Evolutionary conservation across 139 green algal species (phyloP).

Genomic region (Marvania coccoides): DNA sequence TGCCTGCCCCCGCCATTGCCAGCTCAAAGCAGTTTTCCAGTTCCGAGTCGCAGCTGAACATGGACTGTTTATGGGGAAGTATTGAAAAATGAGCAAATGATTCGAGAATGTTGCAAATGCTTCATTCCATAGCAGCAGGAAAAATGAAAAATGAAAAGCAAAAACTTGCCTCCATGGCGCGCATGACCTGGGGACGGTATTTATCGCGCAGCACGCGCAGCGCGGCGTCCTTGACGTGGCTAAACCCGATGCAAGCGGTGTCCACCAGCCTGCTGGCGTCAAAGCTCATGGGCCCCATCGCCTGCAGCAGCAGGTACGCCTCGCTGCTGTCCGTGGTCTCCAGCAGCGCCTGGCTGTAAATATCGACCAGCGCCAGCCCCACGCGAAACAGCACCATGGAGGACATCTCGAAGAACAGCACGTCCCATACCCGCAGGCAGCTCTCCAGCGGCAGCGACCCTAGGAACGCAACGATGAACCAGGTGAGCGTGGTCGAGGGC

Average conservation of each 20-base stretch:
- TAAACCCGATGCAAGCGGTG: constrained; percentile 36
- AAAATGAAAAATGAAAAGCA: no score
- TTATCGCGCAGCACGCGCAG: constrained; percentile 26
- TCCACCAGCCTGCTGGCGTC: constrained; percentile 46
- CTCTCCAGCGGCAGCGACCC: constrained; percentile 81
- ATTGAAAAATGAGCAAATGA: not conserved
- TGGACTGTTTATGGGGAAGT: not conserved
- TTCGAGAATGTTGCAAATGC: no score
- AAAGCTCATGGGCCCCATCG: constrained; percentile 53
- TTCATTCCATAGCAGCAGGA: no score
- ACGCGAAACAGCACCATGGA: constrained; percentile 66
- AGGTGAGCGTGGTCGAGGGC: constrained; percentile 42
- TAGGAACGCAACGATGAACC: constrained; percentile 87
- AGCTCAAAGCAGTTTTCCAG: not conserved
- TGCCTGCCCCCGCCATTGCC: not conserved
- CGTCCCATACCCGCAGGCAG: constrained; percentile 77
- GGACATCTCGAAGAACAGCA: constrained; percentile 64
- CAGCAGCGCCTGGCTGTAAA: constrained; percentile 50
- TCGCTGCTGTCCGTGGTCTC: constrained; percentile 34
- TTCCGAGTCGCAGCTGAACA: not conserved
- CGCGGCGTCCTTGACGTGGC: constrained; percentile 19
- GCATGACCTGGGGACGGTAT: constrained; percentile 23
- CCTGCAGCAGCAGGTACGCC: constrained; percentile 47
- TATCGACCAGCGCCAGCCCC: constrained; percentile 65
- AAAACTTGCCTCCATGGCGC: constrained; percentile 5